Evolutionary conservation across 2,329 filamentous ascomycete species (phyloP), one percentile per base, ranked within the genome.

Genomic region (Aaosphaeria pasadenensis): DNA sequence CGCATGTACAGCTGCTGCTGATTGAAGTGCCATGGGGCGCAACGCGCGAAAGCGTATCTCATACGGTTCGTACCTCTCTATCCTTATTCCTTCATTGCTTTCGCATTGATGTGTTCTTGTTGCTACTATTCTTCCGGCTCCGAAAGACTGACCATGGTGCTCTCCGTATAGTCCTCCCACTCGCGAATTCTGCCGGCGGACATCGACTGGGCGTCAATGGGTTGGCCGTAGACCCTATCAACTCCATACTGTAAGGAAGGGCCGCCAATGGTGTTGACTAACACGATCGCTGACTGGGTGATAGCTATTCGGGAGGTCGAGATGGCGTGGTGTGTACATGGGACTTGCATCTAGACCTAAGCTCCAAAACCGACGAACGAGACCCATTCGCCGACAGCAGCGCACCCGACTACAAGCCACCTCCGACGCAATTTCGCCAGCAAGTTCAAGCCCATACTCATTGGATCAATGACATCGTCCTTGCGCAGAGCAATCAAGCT

Each of bases 281-380:
- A 30, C 42, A 49, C 46, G 39, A 7, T 17, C 48, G 48, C 51
- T 55, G 45, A 55, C 48, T 43, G 7, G 43, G 44, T 57, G 51
- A 51, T 58, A 96, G 91, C 62, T 99, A 97, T 74, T 96, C 94
- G 41, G 94, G 90, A 57, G 94, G 94, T 51, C 87, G 94, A 66
- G 94, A 99, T 72, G 94, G 94, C 60, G 88, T 94, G 44, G 87
- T 99, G 58, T 99, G 94, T 74, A 90, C 92, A 52, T 99, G 94
- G 94, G 86, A 97, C 71, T 77, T 96, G 45, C 83, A 89, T 62
- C 82, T 89, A 63, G 81, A 90, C 66, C 77, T 88, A 54, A 74
- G 74, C 54, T 52, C 67, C 50, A 51, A 61, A 51, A 46, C 54
- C 47, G 47, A 61, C 58, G 57, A 77, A 71, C 56, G 62, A 74